These are phyloP conservation scores for Rhodotorula babjevae DNA, from an alignment of 768 basidiomycete genomes.

Conservation along the genomic window DNA sequence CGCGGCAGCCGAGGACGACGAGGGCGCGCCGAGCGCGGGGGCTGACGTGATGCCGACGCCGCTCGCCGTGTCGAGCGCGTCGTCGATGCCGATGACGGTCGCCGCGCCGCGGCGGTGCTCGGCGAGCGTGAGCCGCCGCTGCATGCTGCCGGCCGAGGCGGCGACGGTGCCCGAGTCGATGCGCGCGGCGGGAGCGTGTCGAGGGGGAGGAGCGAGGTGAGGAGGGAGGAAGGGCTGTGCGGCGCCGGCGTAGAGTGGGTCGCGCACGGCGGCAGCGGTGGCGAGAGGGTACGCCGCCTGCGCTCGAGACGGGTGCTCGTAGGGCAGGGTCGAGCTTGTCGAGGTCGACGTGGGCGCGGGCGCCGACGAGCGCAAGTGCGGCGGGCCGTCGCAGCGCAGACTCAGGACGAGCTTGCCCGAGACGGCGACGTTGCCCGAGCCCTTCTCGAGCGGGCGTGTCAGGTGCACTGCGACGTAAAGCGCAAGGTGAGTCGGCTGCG, in stretches of 20 bases:
- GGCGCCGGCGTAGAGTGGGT: not conserved
- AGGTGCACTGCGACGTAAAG: not conserved
- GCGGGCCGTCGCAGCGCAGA: not conserved
- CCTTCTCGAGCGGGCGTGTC: constrained; percentile 23
- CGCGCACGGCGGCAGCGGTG: not conserved
- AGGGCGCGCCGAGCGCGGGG: not conserved
- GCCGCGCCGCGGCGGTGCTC: constrained; percentile 28
- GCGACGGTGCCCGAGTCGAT: not conserved
- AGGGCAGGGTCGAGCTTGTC: not conserved
- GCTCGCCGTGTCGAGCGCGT: constrained; percentile 16
- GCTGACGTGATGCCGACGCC: not conserved
- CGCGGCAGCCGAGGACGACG: not conserved
- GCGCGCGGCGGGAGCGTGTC: not conserved
- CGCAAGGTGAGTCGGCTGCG: not conserved
- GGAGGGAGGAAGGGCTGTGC: not conserved
- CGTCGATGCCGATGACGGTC: constrained; percentile 16
- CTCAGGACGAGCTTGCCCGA: constrained; percentile 19
- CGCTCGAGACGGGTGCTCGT: no score
- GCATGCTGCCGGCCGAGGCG: not conserved
- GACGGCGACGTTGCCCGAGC: constrained; percentile 32
- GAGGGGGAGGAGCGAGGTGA: not conserved
- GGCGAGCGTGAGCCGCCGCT: constrained; percentile 26
- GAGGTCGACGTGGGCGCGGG: not conserved
- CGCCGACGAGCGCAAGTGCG: not conserved
- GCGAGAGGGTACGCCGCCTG: not conserved